Evolutionary conservation across 2,329 filamentous ascomycete genomes (phyloP).

Genomic region (Keithomyces neogunnii): DNA sequence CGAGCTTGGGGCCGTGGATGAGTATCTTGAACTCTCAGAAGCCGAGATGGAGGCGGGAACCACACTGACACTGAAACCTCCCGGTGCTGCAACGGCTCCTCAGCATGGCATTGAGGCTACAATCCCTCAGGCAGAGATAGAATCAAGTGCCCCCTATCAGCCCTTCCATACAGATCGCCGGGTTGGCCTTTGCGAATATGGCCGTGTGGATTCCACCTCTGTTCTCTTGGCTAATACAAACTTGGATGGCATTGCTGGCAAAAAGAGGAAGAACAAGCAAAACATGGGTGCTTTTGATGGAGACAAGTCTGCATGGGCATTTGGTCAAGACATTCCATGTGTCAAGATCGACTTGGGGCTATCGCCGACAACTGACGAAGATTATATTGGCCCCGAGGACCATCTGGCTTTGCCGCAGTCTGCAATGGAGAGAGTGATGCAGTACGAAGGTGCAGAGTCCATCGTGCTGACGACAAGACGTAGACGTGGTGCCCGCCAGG

Average conservation of each 20-base stretch:
- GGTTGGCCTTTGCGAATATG: conserved; percentile 67
- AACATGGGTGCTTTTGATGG: conserved; percentile 2
- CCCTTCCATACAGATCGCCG: conserved; percentile 90
- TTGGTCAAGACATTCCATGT: conserved; percentile 46
- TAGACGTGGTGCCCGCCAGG: conserved; percentile 44
- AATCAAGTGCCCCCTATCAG: conserved; percentile 91
- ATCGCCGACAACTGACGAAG: conserved; percentile 38
- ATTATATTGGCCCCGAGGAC: conserved; percentile 42
- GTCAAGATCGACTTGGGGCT: conserved; percentile 46
- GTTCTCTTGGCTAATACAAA: conserved; percentile 31
- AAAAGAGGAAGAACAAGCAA: conserved; percentile 22
- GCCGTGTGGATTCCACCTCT: conserved; percentile 25
- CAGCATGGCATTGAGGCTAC: conserved; percentile 46
- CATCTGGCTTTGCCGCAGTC: conserved; percentile 52
- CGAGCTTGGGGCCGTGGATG: conserved; percentile 40
- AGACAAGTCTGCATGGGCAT: conserved; percentile 41
- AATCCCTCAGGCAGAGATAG: conserved; percentile 76
- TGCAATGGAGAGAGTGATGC: conserved; percentile 55
- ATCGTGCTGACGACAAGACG: conserved; percentile 76
- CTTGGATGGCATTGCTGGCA: conserved; percentile 30
- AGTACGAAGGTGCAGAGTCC: conserved; percentile 59
- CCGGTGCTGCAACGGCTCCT: conserved; percentile 26
- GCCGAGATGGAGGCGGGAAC: conserved; percentile 46
- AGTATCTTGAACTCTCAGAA: conserved; percentile 45
- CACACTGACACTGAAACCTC: conserved; percentile 41